phyloP scores from a whole-genome alignment of 345 rosid genomes.

The Citrus maxima region DNA sequence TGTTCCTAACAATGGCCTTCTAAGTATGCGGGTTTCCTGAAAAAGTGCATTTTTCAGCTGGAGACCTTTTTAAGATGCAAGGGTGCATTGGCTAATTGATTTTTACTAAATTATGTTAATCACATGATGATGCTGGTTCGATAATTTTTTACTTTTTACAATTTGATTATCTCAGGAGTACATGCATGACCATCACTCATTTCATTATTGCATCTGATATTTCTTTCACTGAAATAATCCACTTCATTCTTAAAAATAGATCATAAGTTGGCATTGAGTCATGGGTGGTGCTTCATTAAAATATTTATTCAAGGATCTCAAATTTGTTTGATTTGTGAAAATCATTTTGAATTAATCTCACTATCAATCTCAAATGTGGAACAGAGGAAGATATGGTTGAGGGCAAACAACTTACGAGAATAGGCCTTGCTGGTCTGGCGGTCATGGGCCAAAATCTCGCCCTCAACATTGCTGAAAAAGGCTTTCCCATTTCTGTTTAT shows the following conservation, averaged over 20 bases:
- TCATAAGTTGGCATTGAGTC: background rate
- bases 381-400: slow-evolving; percentile 56
- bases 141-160: background rate
- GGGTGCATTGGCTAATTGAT: background rate
- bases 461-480: slow-evolving; percentile 92
- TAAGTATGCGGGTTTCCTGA: background rate
- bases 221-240: background rate
- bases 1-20: background rate
- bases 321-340: background rate
- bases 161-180: background rate
- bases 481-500: slow-evolving; percentile 93
- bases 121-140: background rate
- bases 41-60: background rate
- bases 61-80: background rate
- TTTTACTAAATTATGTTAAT: background rate
- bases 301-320: background rate
- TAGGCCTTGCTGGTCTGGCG: slow-evolving; percentile 93
- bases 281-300: background rate
- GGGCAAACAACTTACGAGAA: slow-evolving; percentile 54
- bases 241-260: background rate
- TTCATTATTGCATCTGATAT: background rate
- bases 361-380: slow-evolving; percentile 4
- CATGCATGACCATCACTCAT: background rate
- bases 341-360: slow-evolving; percentile 13
- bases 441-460: slow-evolving; percentile 99